phyloP scores from a whole-genome alignment of 2,329 filamentous ascomycete genomes.

The Hypoxylon sp. region DNA sequence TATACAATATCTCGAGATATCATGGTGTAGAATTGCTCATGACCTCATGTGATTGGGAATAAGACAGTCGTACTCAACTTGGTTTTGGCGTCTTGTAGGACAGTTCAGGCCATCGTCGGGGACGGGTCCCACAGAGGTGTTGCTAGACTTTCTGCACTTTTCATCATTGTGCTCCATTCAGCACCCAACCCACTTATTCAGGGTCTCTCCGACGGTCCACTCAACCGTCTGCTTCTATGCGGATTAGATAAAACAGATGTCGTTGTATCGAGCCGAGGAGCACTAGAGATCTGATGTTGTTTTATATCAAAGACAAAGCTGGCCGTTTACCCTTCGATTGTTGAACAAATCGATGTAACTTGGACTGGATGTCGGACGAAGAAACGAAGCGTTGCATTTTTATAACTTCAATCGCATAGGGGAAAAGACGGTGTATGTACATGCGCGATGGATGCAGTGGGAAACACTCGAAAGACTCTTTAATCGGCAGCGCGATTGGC shows the following conservation, averaged over 20 bases:
- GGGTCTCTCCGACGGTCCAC: constrained; percentile 27
- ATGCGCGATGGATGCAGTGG: constrained; percentile 1
- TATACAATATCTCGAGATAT: not conserved
- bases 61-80: constrained; percentile 3
- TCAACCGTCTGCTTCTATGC: constrained; percentile 16
- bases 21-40: not conserved
- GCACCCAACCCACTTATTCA: constrained; percentile 29
- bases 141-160: constrained; percentile 29
- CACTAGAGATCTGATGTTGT: constrained; percentile 15
- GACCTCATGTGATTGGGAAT: not conserved
- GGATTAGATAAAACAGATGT: constrained; percentile 25
- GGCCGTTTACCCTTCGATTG: not conserved
- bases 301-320: not conserved
- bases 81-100: constrained; percentile 20
- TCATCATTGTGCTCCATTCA: constrained; percentile 30
- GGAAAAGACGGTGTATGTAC: constrained; percentile 25
- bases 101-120: constrained; percentile 40
- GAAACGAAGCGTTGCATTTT: constrained; percentile 4
- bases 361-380: not conserved
- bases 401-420: not conserved
- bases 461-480: no score
- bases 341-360: constrained; percentile 5
- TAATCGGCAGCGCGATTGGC: constrained; percentile 18
- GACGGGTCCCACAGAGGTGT: constrained; percentile 34
- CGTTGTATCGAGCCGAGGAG: constrained; percentile 10